Evolutionary conservation across 495 filamentous ascomycete genomes (phyloP).

Genomic region (Cladorrhinum samala): DNA sequence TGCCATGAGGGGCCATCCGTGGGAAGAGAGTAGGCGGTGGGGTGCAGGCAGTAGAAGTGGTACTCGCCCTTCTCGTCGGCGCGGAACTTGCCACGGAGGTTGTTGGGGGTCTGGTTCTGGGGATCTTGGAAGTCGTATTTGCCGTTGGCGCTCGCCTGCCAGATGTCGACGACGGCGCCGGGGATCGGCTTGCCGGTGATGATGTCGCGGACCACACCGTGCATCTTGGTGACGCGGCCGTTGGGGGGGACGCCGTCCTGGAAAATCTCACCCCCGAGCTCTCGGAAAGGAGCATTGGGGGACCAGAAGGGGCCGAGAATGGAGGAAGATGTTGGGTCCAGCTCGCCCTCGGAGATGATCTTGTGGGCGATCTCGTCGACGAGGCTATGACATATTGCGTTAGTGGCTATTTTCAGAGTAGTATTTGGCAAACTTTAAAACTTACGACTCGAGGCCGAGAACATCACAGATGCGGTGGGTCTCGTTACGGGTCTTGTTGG

Average conservation of each 20-base stretch:
- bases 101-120: conserved; percentile 67
- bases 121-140: conserved; percentile 89
- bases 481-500: conserved; percentile 63
- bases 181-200: conserved; percentile 65
- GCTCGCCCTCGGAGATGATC: conserved; percentile 60
- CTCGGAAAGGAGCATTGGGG: conserved; percentile 72
- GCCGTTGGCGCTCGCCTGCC: conserved; percentile 79
- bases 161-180: conserved; percentile 72
- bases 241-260: conserved; percentile 54
- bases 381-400: conserved; percentile 40
- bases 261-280: conserved; percentile 64
- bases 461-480: conserved; percentile 73
- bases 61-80: conserved; percentile 71
- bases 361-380: conserved; percentile 85
- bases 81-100: conserved; percentile 78
- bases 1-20: conserved; percentile 66
- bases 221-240: conserved; percentile 65
- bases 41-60: conserved; percentile 76
- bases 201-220: conserved; percentile 67
- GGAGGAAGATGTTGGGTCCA: conserved; percentile 70
- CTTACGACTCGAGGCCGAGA: conserved; percentile 74
- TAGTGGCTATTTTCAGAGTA: neutral
- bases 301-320: conserved; percentile 89
- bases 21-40: conserved; percentile 73
- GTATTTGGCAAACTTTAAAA: conserved; percentile 5